phyloP scores from a whole-genome alignment of 495 filamentous ascomycete species.

The Mycothermus thermophilus region DNA sequence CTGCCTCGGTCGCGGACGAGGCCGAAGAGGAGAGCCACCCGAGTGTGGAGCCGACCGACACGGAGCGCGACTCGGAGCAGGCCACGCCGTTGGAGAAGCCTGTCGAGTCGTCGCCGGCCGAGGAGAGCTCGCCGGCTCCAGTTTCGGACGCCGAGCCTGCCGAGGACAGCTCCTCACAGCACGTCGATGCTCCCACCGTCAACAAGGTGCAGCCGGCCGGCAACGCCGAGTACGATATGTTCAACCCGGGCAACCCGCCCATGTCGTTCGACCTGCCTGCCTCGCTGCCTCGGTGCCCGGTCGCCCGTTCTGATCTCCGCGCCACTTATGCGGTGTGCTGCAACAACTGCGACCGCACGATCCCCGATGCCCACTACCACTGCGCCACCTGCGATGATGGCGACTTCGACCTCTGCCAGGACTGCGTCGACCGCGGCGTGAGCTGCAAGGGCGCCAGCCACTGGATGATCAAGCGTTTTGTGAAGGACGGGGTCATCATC shows the following conservation, averaged over 20 bases:
- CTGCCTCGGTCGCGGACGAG: slow-evolving; percentile 16
- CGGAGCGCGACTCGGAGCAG: background rate
- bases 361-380: slow-evolving; percentile 78
- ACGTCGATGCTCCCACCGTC: background rate
- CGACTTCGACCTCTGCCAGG: slow-evolving; percentile 84
- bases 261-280: background rate
- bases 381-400: slow-evolving; percentile 86
- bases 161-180: background rate
- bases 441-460: slow-evolving; percentile 65
- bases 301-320: slow-evolving; percentile 4
- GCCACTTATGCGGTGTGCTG: slow-evolving; percentile 61
- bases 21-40: slow-evolving; percentile 10
- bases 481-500: slow-evolving; percentile 63
- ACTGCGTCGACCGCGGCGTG: slow-evolving; percentile 60
- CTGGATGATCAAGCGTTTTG: slow-evolving; percentile 85
- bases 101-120: background rate
- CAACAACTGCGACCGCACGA: slow-evolving; percentile 70
- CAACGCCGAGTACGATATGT: background rate
- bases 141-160: background rate
- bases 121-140: background rate
- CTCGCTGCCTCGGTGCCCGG: too few species aligned
- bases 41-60: slow-evolving; percentile 3
- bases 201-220: too few species aligned
- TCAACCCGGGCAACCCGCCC: background rate
- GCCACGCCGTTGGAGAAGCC: background rate